phyloP scores from a whole-genome alignment of 768 basidiomycete genomes.

The Termitomyces heimii region DNA sequence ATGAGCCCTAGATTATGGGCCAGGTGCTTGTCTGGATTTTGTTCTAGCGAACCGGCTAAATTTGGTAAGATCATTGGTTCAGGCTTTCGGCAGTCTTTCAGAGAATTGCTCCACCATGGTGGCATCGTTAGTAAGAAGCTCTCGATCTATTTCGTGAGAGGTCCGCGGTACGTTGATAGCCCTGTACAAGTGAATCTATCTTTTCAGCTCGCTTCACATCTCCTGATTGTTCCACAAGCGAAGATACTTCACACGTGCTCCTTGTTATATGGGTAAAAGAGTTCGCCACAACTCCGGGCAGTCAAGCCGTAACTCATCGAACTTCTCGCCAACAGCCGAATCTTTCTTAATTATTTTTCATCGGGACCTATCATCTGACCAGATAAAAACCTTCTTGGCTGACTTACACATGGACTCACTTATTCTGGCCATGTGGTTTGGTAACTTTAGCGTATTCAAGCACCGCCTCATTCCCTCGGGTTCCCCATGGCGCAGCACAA shows the following conservation, averaged over 20 bases:
- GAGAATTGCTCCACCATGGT: conserved; percentile 5
- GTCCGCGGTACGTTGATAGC: neutral
- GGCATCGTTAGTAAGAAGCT: conserved; percentile 10
- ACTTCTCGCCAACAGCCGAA: conserved; percentile 9
- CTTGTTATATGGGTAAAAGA: neutral
- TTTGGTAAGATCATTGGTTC: conserved; percentile 12
- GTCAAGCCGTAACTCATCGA: neutral
- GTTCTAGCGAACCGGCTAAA: conserved; percentile 9
- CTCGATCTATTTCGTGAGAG: conserved; percentile 14
- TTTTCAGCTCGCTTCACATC: neutral
- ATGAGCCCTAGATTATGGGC: conserved; percentile 4
- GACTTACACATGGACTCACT: conserved; percentile 5
- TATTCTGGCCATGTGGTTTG: conserved; percentile 8
- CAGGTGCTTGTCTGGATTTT: conserved; percentile 10
- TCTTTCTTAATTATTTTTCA: neutral
- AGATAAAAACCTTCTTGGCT: conserved; percentile 8
- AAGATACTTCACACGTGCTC: neutral
- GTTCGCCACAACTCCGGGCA: conserved; percentile 9
- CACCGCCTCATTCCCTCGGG: conserved; percentile 9
- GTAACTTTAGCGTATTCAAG: conserved; percentile 1
- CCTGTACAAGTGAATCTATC: conserved; percentile 1
- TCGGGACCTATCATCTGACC: conserved; percentile 12
- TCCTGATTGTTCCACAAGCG: neutral
- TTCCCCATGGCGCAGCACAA: conserved; percentile 7
- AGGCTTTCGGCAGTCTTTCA: conserved; percentile 12